A percentile compares a stretch with the other conserved stretches of the same genome.
These are phyloP conservation scores for Stachybotrys elegans DNA, from an alignment of 2,329 filamentous ascomycete species.

Conservation along the genomic window DNA sequence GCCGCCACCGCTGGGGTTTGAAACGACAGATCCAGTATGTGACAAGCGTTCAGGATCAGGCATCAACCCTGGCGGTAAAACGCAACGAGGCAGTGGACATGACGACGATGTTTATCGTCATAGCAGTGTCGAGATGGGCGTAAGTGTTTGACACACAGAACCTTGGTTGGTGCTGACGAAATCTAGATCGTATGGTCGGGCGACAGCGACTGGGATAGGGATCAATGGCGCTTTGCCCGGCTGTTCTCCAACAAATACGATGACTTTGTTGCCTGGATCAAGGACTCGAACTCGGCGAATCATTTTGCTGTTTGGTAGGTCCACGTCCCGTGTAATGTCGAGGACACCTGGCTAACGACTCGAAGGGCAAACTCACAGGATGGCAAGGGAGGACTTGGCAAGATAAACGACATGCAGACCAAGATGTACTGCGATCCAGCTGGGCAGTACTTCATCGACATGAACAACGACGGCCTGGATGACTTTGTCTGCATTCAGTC, in stretches of 20 bases:
- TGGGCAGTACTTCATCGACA: constrained; percentile 7
- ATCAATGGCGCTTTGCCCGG: constrained; percentile 17
- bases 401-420: constrained; percentile 5
- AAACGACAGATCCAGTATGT: constrained; percentile 9
- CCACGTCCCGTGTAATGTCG: too few relatives aligned
- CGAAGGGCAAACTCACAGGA: neutral
- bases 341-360: too few relatives aligned
- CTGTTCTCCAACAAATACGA: constrained; percentile 12
- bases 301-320: constrained; percentile 6
- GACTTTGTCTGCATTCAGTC: constrained; percentile 6
- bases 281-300: too few relatives aligned
- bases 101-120: too few relatives aligned
- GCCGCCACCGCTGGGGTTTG: neutral
- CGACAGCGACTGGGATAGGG: constrained; percentile 13
- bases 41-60: constrained; percentile 16
- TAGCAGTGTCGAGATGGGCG: too few relatives aligned
- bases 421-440: constrained; percentile 4
- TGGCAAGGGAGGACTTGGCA: neutral
- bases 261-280: constrained; percentile 17
- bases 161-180: too few relatives aligned
- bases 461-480: constrained; percentile 8
- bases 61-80: constrained; percentile 14
- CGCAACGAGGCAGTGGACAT: too few relatives aligned
- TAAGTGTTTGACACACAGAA: too few relatives aligned
- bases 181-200: too few relatives aligned